Conservation (phyloP, 2,329 filamentous ascomycete species). For the Calonectria crousiana region DNA sequence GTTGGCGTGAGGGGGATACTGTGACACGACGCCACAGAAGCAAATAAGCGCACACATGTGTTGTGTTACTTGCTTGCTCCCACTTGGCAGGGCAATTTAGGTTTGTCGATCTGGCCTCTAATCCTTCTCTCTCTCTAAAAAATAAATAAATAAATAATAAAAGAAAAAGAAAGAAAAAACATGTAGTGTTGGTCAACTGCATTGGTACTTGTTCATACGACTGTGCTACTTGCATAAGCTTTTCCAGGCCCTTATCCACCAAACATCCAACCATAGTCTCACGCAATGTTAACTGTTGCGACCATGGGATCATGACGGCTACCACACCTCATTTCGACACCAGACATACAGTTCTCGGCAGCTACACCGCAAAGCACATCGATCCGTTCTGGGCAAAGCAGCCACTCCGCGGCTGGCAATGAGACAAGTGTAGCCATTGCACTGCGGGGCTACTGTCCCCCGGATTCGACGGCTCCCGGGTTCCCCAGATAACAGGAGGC, state of each 20-base stretch:
- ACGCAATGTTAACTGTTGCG: not conserved
- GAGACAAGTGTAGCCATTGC: constrained; percentile 17
- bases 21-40: constrained; percentile 7
- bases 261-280: constrained; percentile 2
- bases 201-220: not conserved
- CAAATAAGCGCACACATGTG: constrained; percentile 7
- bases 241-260: not conserved
- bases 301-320: not conserved
- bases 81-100: not conserved
- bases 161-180: not conserved
- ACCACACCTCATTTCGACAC: not conserved
- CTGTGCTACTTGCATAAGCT: not conserved
- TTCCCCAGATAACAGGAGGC: constrained; percentile 20
- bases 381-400: not conserved
- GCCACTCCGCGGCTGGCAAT: not conserved
- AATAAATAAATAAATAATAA: no score
- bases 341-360: not conserved
- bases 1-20: not conserved
- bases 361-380: constrained; percentile 11
- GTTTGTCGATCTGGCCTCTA: not conserved
- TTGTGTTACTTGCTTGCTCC: not conserved
- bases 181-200: constrained; percentile 3
- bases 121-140: not conserved
- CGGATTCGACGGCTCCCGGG: constrained; percentile 8
- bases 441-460: constrained; percentile 24